Conservation (phyloP, 495 filamentous ascomycete genomes). For the Aspergillus nanangensis region DNA sequence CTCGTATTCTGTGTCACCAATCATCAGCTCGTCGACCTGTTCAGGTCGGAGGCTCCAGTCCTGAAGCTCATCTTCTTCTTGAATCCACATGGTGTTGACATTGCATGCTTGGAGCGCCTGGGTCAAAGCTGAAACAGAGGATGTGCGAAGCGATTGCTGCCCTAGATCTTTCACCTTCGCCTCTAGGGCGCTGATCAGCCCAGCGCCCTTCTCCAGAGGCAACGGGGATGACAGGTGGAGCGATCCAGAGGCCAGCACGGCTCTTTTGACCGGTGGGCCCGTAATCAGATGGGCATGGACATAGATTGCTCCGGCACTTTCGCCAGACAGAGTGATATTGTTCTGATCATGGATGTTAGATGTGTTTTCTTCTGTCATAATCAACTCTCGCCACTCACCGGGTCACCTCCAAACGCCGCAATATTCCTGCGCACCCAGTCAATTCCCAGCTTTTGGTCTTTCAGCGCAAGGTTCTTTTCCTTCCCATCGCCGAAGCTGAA, state of each 20-base stretch:
- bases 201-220: constrained; percentile 24
- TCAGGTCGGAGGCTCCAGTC: constrained; percentile 29
- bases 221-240: constrained; percentile 32
- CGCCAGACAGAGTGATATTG: constrained; percentile 34
- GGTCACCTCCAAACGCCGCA: constrained; percentile 60
- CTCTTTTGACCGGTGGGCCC: constrained; percentile 31
- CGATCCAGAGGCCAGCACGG: constrained; percentile 32
- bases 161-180: constrained; percentile 25
- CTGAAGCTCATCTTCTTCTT: constrained; percentile 28
- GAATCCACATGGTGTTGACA: constrained; percentile 37
- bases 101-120: constrained; percentile 31
- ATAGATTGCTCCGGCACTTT: constrained; percentile 38
- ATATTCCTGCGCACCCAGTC: constrained; percentile 58
- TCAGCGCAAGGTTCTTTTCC: constrained; percentile 52
- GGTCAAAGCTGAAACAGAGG: constrained; percentile 21
- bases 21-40: constrained; percentile 35
- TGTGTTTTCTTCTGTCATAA: neutral
- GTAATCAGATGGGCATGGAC: constrained; percentile 36
- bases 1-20: constrained; percentile 38
- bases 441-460: constrained; percentile 63
- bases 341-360: constrained; percentile 9
- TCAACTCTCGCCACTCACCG: constrained; percentile 20
- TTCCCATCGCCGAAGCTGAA: constrained; percentile 56
- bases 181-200: constrained; percentile 23
- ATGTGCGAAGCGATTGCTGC: constrained; percentile 22